Conservation (phyloP, 2,329 filamentous ascomycete species). For the Beauveria brongniartii region DNA sequence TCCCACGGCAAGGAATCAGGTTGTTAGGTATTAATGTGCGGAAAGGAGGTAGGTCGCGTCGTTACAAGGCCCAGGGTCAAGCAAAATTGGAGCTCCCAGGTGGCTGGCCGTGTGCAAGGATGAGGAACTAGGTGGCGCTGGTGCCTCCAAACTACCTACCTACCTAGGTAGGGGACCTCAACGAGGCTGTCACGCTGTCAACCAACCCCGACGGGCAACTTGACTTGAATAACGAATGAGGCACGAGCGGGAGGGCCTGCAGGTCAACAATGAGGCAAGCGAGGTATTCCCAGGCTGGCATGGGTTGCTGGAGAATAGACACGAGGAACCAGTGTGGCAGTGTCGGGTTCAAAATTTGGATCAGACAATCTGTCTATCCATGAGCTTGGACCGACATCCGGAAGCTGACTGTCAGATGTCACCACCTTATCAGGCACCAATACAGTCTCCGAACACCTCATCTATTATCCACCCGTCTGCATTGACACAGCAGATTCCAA, state of each 20-base stretch:
- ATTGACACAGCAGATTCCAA: neutral
- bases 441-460: too few relatives aligned
- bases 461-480: neutral
- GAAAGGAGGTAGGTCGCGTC: conserved; percentile 9
- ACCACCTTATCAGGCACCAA: too few relatives aligned
- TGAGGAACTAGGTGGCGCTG: neutral
- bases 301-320: neutral
- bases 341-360: neutral
- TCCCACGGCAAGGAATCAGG: neutral
- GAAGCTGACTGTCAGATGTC: neutral
- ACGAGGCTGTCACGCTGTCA: neutral
- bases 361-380: too few relatives aligned
- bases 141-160: neutral
- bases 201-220: neutral
- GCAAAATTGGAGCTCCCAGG: conserved; percentile 11
- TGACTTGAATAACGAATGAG: conserved; percentile 1
- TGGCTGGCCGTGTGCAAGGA: conserved; percentile 9
- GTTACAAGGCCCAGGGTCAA: conserved; percentile 2
- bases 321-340: neutral
- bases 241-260: neutral
- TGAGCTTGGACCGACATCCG: neutral
- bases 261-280: neutral
- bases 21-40: neutral
- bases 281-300: neutral
- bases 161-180: neutral